Base-by-base conservation (phyloP, 2,329 filamentous ascomycete species). In the Sarocladium strictum region DNA sequence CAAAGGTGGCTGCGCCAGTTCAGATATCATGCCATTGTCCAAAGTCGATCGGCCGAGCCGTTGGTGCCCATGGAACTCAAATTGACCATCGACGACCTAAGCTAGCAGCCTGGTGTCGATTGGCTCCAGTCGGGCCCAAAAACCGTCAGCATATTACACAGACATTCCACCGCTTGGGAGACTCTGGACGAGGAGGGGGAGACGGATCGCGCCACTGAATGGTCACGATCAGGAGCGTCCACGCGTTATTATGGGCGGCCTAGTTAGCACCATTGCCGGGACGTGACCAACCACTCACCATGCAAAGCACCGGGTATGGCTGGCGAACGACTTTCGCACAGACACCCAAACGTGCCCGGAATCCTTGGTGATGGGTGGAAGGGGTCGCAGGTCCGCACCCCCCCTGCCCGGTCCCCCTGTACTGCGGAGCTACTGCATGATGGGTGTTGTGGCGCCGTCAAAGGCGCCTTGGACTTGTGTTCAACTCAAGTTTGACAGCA, bases 251-350 rank as follows among this genome's bases (percentile, higher is more conserved):
- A n/a, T n/a, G n/a, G n/a, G n/a, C n/a, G n/a, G n/a, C n/a, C n/a
- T n/a, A n/a, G n/a, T n/a, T n/a, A n/a, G n/a, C n/a, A n/a, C n/a
- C n/a, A n/a, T n/a, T n/a, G n/a, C n/a, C n/a, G n/a, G n/a, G n/a
- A n/a, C n/a, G n/a, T 41, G 37, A 9, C 37, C n/a, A 41, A 7
- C 40, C 27, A 15, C n/a, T 33, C 23, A 27, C 26, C 27, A 33
- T 51, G 11, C 47, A 51, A 23, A 33, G 15, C 17, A 14, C 47
- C n/a, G 47, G 47, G 47, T 51, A 47, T 47, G 47, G 47, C 47
- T 51, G 47, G 47, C 29, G 47, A 51, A 51, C 47, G 27, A 27
- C 47, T 51, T 29, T 51, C 47, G 47, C 47, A 51, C 47, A 29
- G 47, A 51, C 43, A 11, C 23, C 43, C 26, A n/a, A 9, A 23